Evolutionary conservation across 805 yeast species (phyloP).

Genomic region (Kodamaea sagamina): DNA sequence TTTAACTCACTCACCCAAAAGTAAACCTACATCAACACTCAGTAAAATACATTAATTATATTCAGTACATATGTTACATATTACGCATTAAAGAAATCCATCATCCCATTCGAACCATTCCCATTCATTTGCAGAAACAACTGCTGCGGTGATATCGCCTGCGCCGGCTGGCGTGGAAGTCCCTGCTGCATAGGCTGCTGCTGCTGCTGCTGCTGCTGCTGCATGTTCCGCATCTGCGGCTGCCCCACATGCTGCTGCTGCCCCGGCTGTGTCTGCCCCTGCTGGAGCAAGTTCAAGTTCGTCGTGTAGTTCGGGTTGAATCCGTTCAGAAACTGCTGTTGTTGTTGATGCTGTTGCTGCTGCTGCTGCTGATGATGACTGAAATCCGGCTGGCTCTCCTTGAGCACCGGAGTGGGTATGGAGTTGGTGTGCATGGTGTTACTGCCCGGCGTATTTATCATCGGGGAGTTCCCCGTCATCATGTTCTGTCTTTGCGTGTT

Average conservation of each 20-base stretch:
- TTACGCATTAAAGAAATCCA: slow-evolving; percentile 31
- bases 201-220: slow-evolving; percentile 16
- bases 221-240: slow-evolving; percentile 11
- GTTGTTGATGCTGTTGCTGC: slow-evolving; percentile 13
- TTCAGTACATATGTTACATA: slow-evolving; percentile 10
- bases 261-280: slow-evolving; percentile 10
- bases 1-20: no score
- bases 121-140: slow-evolving; percentile 34
- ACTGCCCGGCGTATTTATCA: slow-evolving; percentile 12
- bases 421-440: slow-evolving; percentile 7
- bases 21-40: background rate
- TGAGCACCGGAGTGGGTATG: slow-evolving; percentile 5
- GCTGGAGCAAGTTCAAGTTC: slow-evolving; percentile 15
- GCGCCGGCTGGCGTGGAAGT: slow-evolving; percentile 7
- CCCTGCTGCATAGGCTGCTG: slow-evolving; percentile 15
- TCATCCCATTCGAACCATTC: slow-evolving; percentile 17
- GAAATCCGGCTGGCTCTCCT: slow-evolving; percentile 7
- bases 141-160: slow-evolving; percentile 42
- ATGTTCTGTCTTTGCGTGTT: slow-evolving; percentile 9
- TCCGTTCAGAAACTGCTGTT: slow-evolving; percentile 12
- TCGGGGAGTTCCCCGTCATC: slow-evolving; percentile 13
- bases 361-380: slow-evolving; percentile 15
- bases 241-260: slow-evolving; percentile 10
- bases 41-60: slow-evolving; percentile 9
- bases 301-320: slow-evolving; percentile 12